Conservation (phyloP, 306 rosid genomes). For the Luffa aegyptiaca region DNA sequence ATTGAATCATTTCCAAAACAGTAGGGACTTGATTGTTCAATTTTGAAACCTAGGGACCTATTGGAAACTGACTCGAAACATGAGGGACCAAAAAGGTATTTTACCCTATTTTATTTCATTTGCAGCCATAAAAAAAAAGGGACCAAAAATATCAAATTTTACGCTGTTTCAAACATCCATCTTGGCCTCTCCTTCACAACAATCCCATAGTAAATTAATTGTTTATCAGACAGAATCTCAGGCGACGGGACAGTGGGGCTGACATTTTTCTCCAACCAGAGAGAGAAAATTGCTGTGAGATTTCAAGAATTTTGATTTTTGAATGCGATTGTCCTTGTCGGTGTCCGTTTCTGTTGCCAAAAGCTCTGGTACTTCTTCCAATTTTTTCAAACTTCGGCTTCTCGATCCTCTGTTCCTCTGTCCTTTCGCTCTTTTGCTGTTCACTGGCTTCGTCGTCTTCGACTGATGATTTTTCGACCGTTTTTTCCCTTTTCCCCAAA, state of each 20-base stretch:
- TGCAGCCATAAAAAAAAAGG: neutral
- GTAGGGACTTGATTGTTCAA: too few species aligned
- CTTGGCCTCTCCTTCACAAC: neutral
- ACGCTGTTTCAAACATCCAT: neutral
- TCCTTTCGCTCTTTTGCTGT: neutral
- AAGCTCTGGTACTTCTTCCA: constrained; percentile 13
- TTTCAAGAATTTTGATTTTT: constrained; percentile 40
- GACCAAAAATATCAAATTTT: neutral
- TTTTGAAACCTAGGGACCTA: too few species aligned
- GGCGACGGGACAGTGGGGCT: constrained; percentile 25
- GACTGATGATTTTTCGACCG: constrained; percentile 1
- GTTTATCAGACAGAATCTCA: constrained; percentile 25
- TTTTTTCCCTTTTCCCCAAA: constrained; percentile 17
- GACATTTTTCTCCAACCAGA: constrained; percentile 20
- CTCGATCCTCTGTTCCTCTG: neutral
- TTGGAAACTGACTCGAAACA: too few species aligned
- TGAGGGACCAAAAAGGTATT: too few species aligned
- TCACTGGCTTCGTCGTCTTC: neutral
- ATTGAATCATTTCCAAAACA: too few species aligned
- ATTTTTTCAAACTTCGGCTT: neutral
- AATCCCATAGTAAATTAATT: neutral
- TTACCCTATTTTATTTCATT: neutral
- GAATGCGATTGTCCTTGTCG: constrained; percentile 29
- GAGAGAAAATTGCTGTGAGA: constrained; percentile 14
- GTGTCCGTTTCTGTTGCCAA: constrained; percentile 23